phyloP scores from a whole-genome alignment of 371 early-diverging fungal genomes.

The Thermomucor indicae-seudaticae region DNA sequence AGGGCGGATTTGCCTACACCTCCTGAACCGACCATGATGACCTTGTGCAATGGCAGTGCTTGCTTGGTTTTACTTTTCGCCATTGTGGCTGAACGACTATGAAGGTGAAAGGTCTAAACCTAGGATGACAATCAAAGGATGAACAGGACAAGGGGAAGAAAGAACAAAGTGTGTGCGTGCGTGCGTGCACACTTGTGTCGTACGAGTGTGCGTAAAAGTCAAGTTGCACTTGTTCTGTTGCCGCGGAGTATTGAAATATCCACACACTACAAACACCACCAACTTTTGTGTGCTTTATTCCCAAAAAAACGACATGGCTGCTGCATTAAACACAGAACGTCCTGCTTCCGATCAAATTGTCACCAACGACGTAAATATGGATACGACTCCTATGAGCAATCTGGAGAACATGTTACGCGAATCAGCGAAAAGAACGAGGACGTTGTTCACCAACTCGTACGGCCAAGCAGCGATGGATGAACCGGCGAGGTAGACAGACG shows the following conservation, averaged over 20 bases:
- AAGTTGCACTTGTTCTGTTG: no score
- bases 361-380: conserved; percentile 5
- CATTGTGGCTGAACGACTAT: no score
- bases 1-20: conserved; percentile 89
- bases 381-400: not conserved
- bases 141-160: no score
- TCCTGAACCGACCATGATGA: conserved; percentile 89
- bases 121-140: no score
- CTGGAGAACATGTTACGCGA: conserved; percentile 33
- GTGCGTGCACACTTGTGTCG: no score
- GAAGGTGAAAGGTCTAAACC: no score
- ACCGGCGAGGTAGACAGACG: conserved; percentile 45
- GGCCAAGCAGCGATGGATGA: conserved; percentile 56
- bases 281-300: no score
- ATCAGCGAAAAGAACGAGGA: conserved; percentile 55
- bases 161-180: no score
- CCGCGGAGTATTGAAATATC: no score
- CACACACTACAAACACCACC: no score
- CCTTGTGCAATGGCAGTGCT: conserved; percentile 70
- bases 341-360: conserved; percentile 17
- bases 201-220: no score
- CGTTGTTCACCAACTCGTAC: conserved; percentile 51
- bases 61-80: conserved; percentile 41
- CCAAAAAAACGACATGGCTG: not conserved
- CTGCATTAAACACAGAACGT: conserved; percentile 17